These are phyloP conservation scores for Neoboletus subvelutipes DNA, from an alignment of 768 basidiomycete species.

Conservation along the genomic window DNA sequence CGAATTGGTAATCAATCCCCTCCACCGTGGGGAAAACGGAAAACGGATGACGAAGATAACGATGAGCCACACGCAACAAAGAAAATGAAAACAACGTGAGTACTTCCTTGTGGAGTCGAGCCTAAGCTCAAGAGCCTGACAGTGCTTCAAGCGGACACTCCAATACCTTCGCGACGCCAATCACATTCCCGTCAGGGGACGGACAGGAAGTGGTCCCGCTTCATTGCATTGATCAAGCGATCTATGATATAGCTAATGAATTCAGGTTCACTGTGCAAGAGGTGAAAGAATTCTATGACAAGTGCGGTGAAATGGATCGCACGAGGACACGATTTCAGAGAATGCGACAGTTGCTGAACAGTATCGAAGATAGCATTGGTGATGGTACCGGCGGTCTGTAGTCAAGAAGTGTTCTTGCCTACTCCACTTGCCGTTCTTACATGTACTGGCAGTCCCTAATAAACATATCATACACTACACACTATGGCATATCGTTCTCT, in stretches of 20 bases:
- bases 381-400: constrained; percentile 9
- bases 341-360: constrained; percentile 55
- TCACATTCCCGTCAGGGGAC: constrained; percentile 1
- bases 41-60: constrained; percentile 40
- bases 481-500: constrained; percentile 53
- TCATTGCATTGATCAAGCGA: constrained; percentile 65
- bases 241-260: constrained; percentile 65
- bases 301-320: constrained; percentile 65
- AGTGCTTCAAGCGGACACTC: constrained; percentile 5
- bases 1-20: constrained; percentile 61
- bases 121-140: constrained; percentile 1
- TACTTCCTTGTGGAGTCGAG: background rate
- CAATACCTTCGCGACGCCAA: constrained; percentile 4
- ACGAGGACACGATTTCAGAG: constrained; percentile 64
- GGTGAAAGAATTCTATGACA: constrained; percentile 76
- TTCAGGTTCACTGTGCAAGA: constrained; percentile 73
- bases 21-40: constrained; percentile 70
- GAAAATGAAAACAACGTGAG: constrained; percentile 44
- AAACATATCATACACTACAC: background rate
- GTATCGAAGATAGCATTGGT: constrained; percentile 22
- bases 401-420: background rate
- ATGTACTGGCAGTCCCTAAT: constrained; percentile 1
- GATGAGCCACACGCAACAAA: constrained; percentile 38
- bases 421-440: background rate
- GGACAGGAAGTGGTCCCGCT: constrained; percentile 27